Evolutionary conservation across 139 green algal species (phyloP).

Genomic region (Pleodorina starrii): DNA sequence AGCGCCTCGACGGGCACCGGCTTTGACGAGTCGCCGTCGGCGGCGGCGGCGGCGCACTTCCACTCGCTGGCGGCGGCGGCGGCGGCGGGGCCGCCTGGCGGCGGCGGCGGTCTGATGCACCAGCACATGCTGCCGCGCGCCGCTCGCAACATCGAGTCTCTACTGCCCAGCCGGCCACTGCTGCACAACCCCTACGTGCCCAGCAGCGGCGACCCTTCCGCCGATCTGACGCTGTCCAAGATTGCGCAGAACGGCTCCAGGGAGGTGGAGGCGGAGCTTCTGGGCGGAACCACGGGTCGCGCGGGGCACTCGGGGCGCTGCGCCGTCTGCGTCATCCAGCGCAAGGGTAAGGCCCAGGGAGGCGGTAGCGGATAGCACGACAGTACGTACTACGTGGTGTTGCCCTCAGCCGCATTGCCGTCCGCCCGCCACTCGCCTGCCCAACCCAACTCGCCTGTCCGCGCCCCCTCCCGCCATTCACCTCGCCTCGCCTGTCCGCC

Average conservation of each 20-base stretch:
- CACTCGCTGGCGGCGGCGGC: background rate
- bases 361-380: too few species aligned
- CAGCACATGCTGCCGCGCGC: conserved; percentile 43
- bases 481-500: background rate
- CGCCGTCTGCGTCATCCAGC: conserved; percentile 74
- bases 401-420: too few species aligned
- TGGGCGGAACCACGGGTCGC: conserved; percentile 44
- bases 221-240: conserved; percentile 30
- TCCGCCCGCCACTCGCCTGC: too few species aligned
- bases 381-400: too few species aligned
- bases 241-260: conserved; percentile 24
- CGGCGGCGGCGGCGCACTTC: background rate
- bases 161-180: conserved; percentile 31
- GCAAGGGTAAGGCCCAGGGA: too few species aligned
- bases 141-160: conserved; percentile 23
- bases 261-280: conserved; percentile 26
- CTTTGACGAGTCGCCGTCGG: background rate
- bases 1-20: background rate
- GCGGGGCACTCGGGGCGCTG: conserved; percentile 59
- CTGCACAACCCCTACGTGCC: conserved; percentile 52
- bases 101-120: background rate
- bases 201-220: conserved; percentile 30
- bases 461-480: background rate
- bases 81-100: background rate
- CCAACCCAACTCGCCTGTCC: background rate